These are phyloP conservation scores for Lipomyces kockii DNA, from an alignment of 805 yeast genomes.

Conservation along the genomic window DNA sequence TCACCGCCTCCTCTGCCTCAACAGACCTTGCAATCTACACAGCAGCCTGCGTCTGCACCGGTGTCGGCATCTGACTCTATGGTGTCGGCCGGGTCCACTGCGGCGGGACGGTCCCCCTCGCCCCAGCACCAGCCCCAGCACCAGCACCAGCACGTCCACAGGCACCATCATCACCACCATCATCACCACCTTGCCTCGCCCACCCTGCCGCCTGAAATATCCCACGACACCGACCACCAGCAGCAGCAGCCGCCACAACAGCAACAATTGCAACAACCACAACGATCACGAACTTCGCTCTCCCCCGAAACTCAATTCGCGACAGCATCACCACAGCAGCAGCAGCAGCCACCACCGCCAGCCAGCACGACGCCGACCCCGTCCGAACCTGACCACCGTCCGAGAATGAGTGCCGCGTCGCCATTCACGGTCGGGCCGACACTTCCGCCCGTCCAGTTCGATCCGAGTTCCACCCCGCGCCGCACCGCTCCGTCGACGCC, in stretches of 20 bases:
- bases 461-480: constrained; percentile 33
- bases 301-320: constrained; percentile 2
- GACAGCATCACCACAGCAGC: background rate
- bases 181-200: constrained; percentile 10
- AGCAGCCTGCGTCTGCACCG: constrained; percentile 5
- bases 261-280: background rate
- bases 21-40: constrained; percentile 3
- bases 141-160: constrained; percentile 16
- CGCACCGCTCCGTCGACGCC: constrained; percentile 15
- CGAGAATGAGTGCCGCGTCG: constrained; percentile 15
- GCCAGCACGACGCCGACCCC: constrained; percentile 6
- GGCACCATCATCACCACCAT: constrained; percentile 26
- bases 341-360: background rate
- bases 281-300: background rate
- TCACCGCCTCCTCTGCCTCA: constrained; percentile 19
- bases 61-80: constrained; percentile 13
- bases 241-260: constrained; percentile 1
- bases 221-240: background rate
- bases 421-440: constrained; percentile 37
- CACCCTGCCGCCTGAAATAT: background rate
- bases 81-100: constrained; percentile 9
- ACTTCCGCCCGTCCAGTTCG: constrained; percentile 43
- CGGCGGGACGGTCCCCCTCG: constrained; percentile 1
- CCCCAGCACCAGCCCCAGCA: constrained; percentile 22
- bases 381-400: background rate